Conservation (phyloP, 805 yeast genomes). For the Candida silvicultrix region DNA sequence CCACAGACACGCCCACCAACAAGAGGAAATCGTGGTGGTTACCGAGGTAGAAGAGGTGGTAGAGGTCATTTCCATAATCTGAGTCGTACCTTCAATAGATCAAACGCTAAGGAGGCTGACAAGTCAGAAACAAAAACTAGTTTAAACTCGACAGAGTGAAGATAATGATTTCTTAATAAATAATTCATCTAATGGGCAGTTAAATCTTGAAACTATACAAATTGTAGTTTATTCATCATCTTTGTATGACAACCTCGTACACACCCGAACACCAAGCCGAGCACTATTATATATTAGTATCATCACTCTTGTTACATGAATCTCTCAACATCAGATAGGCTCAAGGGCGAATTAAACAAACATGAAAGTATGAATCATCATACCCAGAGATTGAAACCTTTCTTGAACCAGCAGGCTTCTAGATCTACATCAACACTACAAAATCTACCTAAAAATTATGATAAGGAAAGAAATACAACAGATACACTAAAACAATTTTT, state of each 20-base stretch:
- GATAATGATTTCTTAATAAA: too few species aligned
- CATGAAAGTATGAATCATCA: background rate
- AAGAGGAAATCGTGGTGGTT: background rate
- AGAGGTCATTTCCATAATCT: background rate
- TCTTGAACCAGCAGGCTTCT: slow-evolving; percentile 13
- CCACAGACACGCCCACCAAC: background rate
- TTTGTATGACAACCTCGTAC: too few species aligned
- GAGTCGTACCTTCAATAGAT: background rate
- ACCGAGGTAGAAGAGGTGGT: background rate
- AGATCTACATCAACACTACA: slow-evolving; percentile 26
- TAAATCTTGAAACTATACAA: too few species aligned
- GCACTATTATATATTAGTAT: too few species aligned
- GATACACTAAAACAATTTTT: background rate
- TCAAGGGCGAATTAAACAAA: too few species aligned
- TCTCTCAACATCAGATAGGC: too few species aligned
- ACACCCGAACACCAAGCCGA: too few species aligned
- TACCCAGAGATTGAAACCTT: background rate
- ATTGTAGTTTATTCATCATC: too few species aligned
- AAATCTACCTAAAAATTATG: slow-evolving; percentile 10
- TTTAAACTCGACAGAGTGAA: too few species aligned
- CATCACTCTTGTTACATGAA: too few species aligned
- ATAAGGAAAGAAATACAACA: background rate
- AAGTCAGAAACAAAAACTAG: too few species aligned
- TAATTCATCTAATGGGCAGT: too few species aligned
- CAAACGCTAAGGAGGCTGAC: background rate